Evolutionary conservation across 305 asterid genomes (phyloP).

Genomic region (Fraxinus sp.): DNA sequence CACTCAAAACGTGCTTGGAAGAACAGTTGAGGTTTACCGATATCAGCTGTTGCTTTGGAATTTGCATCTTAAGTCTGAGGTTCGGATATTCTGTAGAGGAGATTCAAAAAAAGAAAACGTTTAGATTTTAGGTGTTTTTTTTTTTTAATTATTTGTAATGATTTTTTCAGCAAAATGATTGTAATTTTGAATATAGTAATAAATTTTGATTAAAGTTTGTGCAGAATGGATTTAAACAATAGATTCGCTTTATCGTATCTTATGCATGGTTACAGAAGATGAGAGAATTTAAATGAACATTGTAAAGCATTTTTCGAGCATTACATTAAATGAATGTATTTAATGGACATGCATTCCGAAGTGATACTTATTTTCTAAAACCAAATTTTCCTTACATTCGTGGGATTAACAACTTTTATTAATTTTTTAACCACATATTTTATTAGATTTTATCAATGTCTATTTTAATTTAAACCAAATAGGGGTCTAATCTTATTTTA

Average conservation of each 20-base stretch:
- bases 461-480: too few species aligned
- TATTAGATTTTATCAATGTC: too few species aligned
- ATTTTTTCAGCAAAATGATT: not conserved
- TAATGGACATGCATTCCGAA: too few species aligned
- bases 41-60: not conserved
- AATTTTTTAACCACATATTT: too few species aligned
- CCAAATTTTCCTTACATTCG: too few species aligned
- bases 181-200: not conserved
- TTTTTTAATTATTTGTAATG: not conserved
- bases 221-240: not conserved
- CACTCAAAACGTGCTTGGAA: not conserved
- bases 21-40: not conserved
- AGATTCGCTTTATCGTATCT: not conserved
- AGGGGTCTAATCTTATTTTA: too few species aligned
- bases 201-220: not conserved
- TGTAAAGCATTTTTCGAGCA: not conserved
- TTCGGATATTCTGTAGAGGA: not conserved
- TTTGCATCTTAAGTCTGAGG: not conserved
- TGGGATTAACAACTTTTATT: too few species aligned
- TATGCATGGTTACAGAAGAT: not conserved
- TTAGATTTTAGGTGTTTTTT: not conserved
- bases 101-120: not conserved
- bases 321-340: too few species aligned
- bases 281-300: too few species aligned
- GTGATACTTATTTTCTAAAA: too few species aligned